A percentile compares a stretch with the other conserved stretches of the same genome.
phyloP scores from a whole-genome alignment of 495 filamentous ascomycete species.

The Podospora australis region DNA sequence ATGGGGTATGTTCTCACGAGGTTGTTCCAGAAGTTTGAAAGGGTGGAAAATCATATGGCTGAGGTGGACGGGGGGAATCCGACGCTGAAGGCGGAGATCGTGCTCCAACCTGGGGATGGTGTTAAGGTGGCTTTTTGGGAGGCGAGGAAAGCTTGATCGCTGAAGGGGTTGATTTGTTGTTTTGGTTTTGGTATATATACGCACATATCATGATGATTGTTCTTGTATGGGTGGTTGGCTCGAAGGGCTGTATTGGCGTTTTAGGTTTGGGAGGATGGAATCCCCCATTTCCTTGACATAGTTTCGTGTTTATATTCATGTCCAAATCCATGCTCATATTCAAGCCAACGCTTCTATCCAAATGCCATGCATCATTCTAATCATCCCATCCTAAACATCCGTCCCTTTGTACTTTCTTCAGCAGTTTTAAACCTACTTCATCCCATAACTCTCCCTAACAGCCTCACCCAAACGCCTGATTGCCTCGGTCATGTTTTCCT shows the following conservation, averaged over 20 bases:
- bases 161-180: neutral
- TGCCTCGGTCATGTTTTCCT: constrained; percentile 69
- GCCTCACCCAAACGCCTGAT: constrained; percentile 69
- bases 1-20: constrained; percentile 67
- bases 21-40: constrained; percentile 63
- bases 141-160: constrained; percentile 20
- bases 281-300: no score
- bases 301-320: no score
- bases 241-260: no score
- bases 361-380: no score
- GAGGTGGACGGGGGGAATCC: constrained; percentile 43
- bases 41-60: constrained; percentile 46
- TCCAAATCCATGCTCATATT: no score
- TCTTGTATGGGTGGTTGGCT: neutral
- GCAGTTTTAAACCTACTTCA: no score
- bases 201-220: no score
- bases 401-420: no score
- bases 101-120: constrained; percentile 55
- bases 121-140: constrained; percentile 56
- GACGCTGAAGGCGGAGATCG: constrained; percentile 57
- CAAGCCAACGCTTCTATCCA: no score
- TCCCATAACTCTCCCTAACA: constrained; percentile 51
- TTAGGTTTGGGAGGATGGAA: no score
- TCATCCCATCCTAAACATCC: no score
- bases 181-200: no score